Percentiles rank a stretch among this genome's conserved stretches.
These are phyloP conservation scores for Tilletia caries DNA, from an alignment of 1,284 basidiomycete species.

Conservation along the genomic window DNA sequence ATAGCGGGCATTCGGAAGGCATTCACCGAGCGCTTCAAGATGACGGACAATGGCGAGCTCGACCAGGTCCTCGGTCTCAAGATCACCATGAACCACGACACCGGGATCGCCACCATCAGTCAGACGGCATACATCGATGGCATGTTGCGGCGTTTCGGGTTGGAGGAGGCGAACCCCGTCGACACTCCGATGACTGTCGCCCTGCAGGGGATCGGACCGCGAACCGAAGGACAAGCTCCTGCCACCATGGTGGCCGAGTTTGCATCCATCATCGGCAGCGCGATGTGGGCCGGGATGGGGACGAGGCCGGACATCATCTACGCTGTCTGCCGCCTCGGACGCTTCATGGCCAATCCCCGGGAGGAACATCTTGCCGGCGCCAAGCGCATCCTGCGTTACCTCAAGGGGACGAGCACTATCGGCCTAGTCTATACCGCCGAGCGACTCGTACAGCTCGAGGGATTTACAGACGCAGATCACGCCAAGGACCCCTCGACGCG, in stretches of 20 bases:
- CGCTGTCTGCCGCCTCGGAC: slow-evolving; percentile 54
- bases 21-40: no score
- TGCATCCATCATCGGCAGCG: slow-evolving; percentile 50
- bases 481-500: slow-evolving; percentile 15
- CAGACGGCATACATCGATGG: no score
- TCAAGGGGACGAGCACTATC: slow-evolving; percentile 59
- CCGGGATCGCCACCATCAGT: background rate
- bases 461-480: slow-evolving; percentile 20
- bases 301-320: slow-evolving; percentile 57
- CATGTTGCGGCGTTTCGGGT: background rate
- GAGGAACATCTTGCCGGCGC: slow-evolving; percentile 55
- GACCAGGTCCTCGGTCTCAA: background rate
- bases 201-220: background rate
- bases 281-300: no score
- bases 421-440: slow-evolving; percentile 31
- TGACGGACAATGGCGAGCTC: background rate
- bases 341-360: slow-evolving; percentile 46
- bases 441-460: background rate
- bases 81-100: background rate
- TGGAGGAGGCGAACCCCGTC: background rate
- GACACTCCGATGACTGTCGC: background rate
- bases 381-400: slow-evolving; percentile 57
- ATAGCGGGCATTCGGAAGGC: background rate
- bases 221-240: background rate
- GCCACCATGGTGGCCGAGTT: background rate